phyloP scores from a whole-genome alignment of 148 eudicot species.

The Dianthus caryophyllus region DNA sequence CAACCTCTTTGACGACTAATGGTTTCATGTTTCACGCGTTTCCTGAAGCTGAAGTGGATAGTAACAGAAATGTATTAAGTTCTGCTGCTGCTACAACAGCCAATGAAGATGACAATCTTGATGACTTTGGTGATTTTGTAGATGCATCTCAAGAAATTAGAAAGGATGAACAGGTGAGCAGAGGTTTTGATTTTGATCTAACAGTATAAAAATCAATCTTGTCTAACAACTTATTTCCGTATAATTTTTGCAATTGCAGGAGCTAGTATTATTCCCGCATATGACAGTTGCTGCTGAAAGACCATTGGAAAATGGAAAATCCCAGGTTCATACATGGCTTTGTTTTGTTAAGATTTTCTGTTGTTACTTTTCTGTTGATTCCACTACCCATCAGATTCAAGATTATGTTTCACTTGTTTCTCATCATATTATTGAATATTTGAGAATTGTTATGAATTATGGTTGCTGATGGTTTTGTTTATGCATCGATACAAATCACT shows the following conservation, averaged over 20 bases:
- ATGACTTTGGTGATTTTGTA: constrained; percentile 69
- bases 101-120: constrained; percentile 36
- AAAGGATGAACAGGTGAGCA: constrained; percentile 42
- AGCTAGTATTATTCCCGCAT: constrained; percentile 9
- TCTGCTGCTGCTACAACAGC: constrained; percentile 1
- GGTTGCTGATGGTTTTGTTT: background rate
- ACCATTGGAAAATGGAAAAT: constrained; percentile 22
- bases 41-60: background rate
- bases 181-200: background rate
- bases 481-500: background rate
- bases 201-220: background rate
- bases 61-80: constrained; percentile 1
- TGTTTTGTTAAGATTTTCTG: background rate
- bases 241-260: constrained; percentile 21
- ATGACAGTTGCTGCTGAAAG: constrained; percentile 17
- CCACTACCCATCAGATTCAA: background rate
- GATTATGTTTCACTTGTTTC: background rate
- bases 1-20: background rate
- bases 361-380: background rate
- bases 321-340: constrained; percentile 26
- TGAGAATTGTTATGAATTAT: background rate
- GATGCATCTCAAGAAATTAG: constrained; percentile 44
- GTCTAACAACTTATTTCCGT: constrained; percentile 1
- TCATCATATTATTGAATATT: background rate
- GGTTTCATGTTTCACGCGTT: constrained; percentile 7